Evolutionary conservation across 73 alveolate genomes (phyloP), one percentile per base, ranked within the genome.

Genomic region (Durusdinium trenchii): DNA sequence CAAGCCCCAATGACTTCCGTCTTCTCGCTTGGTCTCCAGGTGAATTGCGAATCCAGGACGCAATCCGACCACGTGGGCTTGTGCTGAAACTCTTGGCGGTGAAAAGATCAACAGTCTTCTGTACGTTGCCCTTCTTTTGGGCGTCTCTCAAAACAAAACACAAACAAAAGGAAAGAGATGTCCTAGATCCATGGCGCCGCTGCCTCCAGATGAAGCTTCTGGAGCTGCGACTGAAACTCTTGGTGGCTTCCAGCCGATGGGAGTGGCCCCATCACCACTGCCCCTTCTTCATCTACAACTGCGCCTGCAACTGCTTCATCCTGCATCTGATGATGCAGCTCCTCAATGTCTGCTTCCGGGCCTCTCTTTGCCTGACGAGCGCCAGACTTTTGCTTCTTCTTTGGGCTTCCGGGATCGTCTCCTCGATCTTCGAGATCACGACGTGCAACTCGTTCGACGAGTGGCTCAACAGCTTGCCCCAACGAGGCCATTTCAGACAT

Each of bases 21-120:
- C 86, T 42, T n/a, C n/a, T 43, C 86, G 40, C 61, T 76, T 38
- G 14, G 86, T 76, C 6, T 18, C 84, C 52, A 71, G 61, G 20
- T 76, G 61, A 1, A 76, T 45, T 4, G 86, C 40, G n/a, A n/a
- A n/a, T 36, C 86, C 86, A 4, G 86, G 86, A 2, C 9, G n/a
- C 61, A 76, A 16, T 43, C 86, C 92, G 3, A 81, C 69, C 7
- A 81, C 50, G 48, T 81, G 92, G 18, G 92, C 92, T 32, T 81
- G 69, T 12, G 94, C 94, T 42, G 94, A 75, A 32, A 86, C 95
- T 1, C 95, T 54, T 35, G 95, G 95, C 43, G 82, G 61, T 7
- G 95, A 86, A 35, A 86, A 86, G 6, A 86, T 57, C n/a, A n/a
- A n/a, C n/a, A n/a, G n/a, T n/a, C 61, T 86, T 81, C 0, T 54